Conservation (phyloP, 1,139 yeast genomes). For the Diutina mesorugosa region DNA sequence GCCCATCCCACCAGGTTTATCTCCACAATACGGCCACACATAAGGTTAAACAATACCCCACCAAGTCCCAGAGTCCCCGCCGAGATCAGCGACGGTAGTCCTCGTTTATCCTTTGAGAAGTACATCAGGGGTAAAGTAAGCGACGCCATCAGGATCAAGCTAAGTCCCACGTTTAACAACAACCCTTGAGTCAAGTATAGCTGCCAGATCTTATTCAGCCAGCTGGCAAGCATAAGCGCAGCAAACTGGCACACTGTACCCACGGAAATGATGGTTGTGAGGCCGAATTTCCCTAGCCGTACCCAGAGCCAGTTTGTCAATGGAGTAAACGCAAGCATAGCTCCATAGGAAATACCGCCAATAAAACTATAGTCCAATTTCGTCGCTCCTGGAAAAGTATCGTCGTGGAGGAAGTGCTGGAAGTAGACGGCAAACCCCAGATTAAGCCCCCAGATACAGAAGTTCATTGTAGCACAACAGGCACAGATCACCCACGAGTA, state of each 20-base stretch:
- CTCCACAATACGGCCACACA: conserved; percentile 21
- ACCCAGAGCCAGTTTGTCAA: conserved; percentile 18
- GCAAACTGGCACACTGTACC: conserved; percentile 37
- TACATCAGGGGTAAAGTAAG: conserved; percentile 15
- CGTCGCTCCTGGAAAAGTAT: conserved; percentile 26
- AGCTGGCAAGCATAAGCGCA: conserved; percentile 42
- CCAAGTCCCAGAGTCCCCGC: conserved; percentile 54
- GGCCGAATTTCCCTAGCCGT: conserved; percentile 25
- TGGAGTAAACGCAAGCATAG: conserved; percentile 23
- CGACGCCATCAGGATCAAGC: conserved; percentile 19
- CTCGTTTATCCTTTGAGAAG: neutral
- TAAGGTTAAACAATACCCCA: conserved; percentile 36
- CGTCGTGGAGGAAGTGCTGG: conserved; percentile 24
- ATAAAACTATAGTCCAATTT: conserved; percentile 26
- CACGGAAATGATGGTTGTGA: conserved; percentile 19
- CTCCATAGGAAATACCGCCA: conserved; percentile 30
- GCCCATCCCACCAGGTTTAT: conserved; percentile 25
- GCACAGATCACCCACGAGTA: neutral
- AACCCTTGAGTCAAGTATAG: conserved; percentile 38
- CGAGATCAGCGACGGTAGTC: conserved; percentile 37
- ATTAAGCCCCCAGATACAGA: conserved; percentile 41
- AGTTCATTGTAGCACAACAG: conserved; percentile 16
- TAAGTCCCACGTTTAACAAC: conserved; percentile 37
- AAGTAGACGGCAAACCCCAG: conserved; percentile 41
- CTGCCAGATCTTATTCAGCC: conserved; percentile 36